Evolutionary conservation across 768 basidiomycete genomes (phyloP).

Genomic region (Xerocomellus amylosporus): DNA sequence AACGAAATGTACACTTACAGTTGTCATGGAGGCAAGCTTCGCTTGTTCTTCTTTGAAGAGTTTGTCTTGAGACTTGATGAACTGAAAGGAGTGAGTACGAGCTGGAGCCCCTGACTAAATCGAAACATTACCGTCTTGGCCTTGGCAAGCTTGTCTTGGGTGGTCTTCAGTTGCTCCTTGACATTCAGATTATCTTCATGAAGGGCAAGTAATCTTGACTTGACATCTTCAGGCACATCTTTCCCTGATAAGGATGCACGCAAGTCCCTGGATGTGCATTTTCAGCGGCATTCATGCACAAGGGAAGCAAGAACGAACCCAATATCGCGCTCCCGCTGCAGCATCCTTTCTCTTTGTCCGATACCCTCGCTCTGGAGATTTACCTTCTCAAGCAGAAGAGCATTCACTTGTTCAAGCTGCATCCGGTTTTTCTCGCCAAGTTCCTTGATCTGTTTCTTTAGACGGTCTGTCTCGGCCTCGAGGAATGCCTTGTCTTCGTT

Average conservation of each 20-base stretch:
- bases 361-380: slow-evolving; percentile 89
- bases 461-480: slow-evolving; percentile 60
- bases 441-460: slow-evolving; percentile 68
- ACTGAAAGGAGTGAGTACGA: slow-evolving; percentile 44
- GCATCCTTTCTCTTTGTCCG: slow-evolving; percentile 79
- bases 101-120: not conserved
- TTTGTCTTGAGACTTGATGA: slow-evolving; percentile 91
- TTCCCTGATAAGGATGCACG: slow-evolving; percentile 74
- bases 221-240: slow-evolving; percentile 80
- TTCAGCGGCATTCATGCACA: not conserved
- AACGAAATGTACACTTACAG: slow-evolving; percentile 37
- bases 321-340: slow-evolving; percentile 83
- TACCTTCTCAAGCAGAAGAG: slow-evolving; percentile 86
- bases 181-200: slow-evolving; percentile 75
- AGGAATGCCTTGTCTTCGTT: slow-evolving; percentile 81
- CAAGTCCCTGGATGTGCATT: slow-evolving; percentile 55
- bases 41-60: slow-evolving; percentile 81
- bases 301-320: slow-evolving; percentile 47
- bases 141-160: slow-evolving; percentile 74
- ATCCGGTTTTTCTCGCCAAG: slow-evolving; percentile 80
- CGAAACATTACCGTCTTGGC: slow-evolving; percentile 59
- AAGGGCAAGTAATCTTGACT: slow-evolving; percentile 64
- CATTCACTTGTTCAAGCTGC: slow-evolving; percentile 88
- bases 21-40: slow-evolving; percentile 44
- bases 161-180: slow-evolving; percentile 68